phyloP scores from a whole-genome alignment of 2,329 filamentous ascomycete species.

The Rhinocladiella similis region DNA sequence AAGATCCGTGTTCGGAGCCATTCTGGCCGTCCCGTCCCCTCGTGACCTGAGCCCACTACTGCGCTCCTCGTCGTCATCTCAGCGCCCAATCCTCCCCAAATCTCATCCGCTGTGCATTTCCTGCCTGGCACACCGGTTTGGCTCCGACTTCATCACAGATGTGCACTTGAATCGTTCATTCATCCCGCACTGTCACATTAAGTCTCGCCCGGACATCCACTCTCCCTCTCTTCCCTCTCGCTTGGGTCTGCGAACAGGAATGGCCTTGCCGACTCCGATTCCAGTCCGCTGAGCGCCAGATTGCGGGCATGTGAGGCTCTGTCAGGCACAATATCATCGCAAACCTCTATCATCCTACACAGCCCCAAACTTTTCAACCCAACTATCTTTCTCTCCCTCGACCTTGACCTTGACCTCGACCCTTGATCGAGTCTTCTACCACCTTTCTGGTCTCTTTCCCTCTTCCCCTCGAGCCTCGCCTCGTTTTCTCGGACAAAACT shows the following conservation, averaged over 20 bases:
- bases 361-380: slow-evolving; percentile 1
- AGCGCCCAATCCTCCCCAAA: background rate
- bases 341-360: background rate
- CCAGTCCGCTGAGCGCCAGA: slow-evolving; percentile 1
- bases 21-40: background rate
- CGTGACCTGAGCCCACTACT: background rate
- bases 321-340: background rate
- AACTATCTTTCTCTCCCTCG: background rate
- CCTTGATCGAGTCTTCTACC: background rate
- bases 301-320: background rate
- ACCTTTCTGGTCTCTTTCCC: background rate
- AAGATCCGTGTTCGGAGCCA: too few relatives aligned
- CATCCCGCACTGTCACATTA: background rate
- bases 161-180: background rate
- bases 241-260: background rate
- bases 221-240: background rate
- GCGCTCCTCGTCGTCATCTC: too few relatives aligned
- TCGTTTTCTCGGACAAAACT: background rate
- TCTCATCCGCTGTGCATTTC: background rate
- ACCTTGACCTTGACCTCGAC: background rate
- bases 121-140: background rate
- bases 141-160: background rate
- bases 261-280: background rate
- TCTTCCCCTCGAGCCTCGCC: background rate
- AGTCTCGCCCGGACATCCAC: background rate